These are phyloP conservation scores for Plantago ovata DNA, from an alignment of 257 asterid genomes.

Conservation along the genomic window DNA sequence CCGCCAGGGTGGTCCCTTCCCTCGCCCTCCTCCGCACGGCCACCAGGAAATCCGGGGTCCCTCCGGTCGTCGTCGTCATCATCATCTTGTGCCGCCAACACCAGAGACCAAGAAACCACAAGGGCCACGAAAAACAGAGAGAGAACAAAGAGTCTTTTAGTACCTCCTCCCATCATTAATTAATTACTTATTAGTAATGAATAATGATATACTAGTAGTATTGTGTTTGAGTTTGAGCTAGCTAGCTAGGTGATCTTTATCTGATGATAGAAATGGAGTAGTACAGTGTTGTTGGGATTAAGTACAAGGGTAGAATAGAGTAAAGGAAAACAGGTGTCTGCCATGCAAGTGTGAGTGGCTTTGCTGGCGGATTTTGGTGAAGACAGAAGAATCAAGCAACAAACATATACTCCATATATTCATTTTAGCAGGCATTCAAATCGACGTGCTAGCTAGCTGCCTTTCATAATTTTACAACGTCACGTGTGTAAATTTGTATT, in stretches of 20 bases:
- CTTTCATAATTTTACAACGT: not conserved
- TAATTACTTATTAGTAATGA: no score
- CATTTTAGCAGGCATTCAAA: no score
- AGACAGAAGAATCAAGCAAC: constrained; percentile 25
- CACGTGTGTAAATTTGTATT: no score
- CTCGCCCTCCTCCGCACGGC: constrained; percentile 20
- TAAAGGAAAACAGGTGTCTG: constrained; percentile 41
- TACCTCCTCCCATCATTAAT: constrained; percentile 19
- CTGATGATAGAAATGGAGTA: not conserved
- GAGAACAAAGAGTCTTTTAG: no score
- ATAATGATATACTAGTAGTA: no score
- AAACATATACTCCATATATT: not conserved
- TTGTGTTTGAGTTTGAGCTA: no score
- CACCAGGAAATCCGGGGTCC: not conserved
- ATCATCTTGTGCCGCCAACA: constrained; percentile 15
- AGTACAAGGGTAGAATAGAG: constrained; percentile 31
- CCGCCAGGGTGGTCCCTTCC: constrained; percentile 44
- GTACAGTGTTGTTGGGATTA: not conserved
- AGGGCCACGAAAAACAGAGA: constrained; percentile 20
- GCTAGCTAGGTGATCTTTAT: no score
- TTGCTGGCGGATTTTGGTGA: constrained; percentile 40
- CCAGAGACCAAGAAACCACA: constrained; percentile 22
- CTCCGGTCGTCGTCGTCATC: constrained; percentile 21
- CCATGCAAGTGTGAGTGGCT: constrained; percentile 50
- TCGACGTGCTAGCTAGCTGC: not conserved